A percentile compares a stretch with the other conserved stretches of the same genome.
These are phyloP conservation scores for Delonix regia DNA, from an alignment of 306 rosid species.

Conservation along the genomic window DNA sequence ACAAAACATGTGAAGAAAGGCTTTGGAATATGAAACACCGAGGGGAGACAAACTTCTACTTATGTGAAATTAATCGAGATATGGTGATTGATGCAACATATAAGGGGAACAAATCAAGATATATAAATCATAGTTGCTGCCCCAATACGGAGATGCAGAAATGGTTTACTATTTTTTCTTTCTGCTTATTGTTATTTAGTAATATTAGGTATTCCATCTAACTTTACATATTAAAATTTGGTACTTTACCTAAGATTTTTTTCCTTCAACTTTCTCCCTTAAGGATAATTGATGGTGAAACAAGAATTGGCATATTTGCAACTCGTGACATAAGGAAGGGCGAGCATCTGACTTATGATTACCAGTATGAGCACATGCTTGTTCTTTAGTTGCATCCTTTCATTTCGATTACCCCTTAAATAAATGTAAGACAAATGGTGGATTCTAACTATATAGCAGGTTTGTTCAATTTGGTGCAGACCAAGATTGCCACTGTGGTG, in stretches of 20 bases:
- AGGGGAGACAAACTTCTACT: conserved; percentile 92
- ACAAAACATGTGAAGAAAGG: conserved; percentile 91
- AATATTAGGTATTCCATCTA: conserved; percentile 13
- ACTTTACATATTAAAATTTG: neutral
- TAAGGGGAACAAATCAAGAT: conserved; percentile 97
- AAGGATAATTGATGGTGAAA: conserved; percentile 96
- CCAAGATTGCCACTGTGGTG: conserved; percentile 99
- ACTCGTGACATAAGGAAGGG: conserved; percentile 73
- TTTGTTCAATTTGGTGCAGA: conserved; percentile 99
- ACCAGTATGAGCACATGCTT: conserved; percentile 72
- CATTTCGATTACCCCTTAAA: neutral
- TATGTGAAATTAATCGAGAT: conserved; percentile 93
- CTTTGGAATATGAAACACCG: conserved; percentile 97
- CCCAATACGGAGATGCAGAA: conserved; percentile 99
- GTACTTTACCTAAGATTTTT: conserved; percentile 33
- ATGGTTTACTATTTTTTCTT: conserved; percentile 62
- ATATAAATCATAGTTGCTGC: conserved; percentile 93
- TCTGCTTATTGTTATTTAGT: conserved; percentile 18
- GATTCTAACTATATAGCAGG: conserved; percentile 79
- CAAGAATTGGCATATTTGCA: conserved; percentile 94
- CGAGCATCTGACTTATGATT: conserved; percentile 92
- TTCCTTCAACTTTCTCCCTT: conserved; percentile 14
- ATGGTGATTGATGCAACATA: conserved; percentile 98
- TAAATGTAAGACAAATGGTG: conserved; percentile 4
- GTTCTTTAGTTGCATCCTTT: conserved; percentile 32